phyloP scores from a whole-genome alignment of 495 filamentous ascomycete genomes.

The Pyrenula aspistea region DNA sequence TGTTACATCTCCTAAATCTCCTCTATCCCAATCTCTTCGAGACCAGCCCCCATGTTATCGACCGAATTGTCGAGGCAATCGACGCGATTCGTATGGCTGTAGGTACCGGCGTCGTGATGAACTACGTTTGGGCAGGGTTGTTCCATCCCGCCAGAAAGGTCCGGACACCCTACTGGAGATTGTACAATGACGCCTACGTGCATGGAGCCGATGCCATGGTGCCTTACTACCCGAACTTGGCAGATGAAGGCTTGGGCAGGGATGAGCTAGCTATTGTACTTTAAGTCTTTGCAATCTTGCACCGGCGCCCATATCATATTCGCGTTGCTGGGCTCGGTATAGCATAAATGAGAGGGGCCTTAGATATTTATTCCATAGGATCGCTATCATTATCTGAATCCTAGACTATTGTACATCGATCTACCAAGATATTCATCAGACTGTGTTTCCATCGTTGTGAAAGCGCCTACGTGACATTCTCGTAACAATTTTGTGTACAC shows the following conservation, averaged over 20 bases:
- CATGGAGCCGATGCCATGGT: slow-evolving; percentile 88
- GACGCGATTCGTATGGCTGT: slow-evolving; percentile 93
- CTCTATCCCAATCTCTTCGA: slow-evolving; percentile 97
- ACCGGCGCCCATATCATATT: too few species aligned
- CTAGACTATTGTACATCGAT: too few species aligned
- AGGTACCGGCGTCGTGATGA: slow-evolving; percentile 82
- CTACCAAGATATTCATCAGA: too few species aligned
- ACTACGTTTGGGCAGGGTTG: slow-evolving; percentile 94
- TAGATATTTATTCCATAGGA: too few species aligned
- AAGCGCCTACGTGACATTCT: too few species aligned
- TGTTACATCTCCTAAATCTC: slow-evolving; percentile 93
- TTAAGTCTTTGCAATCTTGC: slow-evolving; percentile 22
- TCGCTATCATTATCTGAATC: too few species aligned
- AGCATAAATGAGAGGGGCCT: too few species aligned
- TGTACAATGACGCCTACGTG: slow-evolving; percentile 97
- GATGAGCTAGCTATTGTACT: slow-evolving; percentile 76
- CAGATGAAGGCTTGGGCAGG: slow-evolving; percentile 61
- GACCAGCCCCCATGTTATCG: slow-evolving; percentile 96
- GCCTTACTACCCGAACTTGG: slow-evolving; percentile 81
- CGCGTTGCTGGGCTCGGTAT: too few species aligned
- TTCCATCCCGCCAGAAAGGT: slow-evolving; percentile 97
- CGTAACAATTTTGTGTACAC: too few species aligned
- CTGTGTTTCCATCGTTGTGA: too few species aligned
- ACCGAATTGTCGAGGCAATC: slow-evolving; percentile 92
- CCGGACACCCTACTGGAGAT: slow-evolving; percentile 78